phyloP scores from a whole-genome alignment of 208 protist genomes.

The Crithidia fasciculata region DNA sequence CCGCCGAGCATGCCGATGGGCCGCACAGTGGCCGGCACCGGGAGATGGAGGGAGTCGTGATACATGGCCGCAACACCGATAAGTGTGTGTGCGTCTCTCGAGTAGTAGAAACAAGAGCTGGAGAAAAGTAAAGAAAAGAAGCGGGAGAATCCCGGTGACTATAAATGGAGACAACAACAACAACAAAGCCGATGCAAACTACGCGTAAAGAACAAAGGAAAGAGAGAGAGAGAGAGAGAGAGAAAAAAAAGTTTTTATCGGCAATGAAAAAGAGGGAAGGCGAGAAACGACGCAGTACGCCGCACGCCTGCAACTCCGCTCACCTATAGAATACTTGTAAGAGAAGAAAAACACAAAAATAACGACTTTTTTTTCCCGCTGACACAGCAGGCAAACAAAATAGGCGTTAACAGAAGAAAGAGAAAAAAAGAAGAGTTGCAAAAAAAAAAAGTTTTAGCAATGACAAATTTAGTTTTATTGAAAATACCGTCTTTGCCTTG shows the following conservation, averaged over 20 bases:
- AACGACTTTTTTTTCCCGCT: no score
- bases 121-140: not conserved
- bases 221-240: constrained; percentile 18
- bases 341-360: no score
- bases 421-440: not conserved
- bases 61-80: constrained; percentile 3
- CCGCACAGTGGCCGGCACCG: constrained; percentile 19
- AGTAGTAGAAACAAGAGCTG: not conserved
- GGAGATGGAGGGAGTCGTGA: constrained; percentile 9
- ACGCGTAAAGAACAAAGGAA: not conserved
- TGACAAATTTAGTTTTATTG: not conserved
- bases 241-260: not conserved
- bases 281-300: no score
- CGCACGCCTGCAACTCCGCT: no score
- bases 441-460: not conserved
- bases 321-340: no score
- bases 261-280: not conserved
- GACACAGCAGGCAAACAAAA: no score
- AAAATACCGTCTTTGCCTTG: no score
- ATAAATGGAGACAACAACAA: not conserved
- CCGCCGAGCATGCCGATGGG: constrained; percentile 28
- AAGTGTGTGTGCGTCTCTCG: not conserved
- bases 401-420: no score
- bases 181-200: not conserved
- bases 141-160: no score